phyloP scores from a whole-genome alignment of 257 asterid genomes.

The Striga asiatica region DNA sequence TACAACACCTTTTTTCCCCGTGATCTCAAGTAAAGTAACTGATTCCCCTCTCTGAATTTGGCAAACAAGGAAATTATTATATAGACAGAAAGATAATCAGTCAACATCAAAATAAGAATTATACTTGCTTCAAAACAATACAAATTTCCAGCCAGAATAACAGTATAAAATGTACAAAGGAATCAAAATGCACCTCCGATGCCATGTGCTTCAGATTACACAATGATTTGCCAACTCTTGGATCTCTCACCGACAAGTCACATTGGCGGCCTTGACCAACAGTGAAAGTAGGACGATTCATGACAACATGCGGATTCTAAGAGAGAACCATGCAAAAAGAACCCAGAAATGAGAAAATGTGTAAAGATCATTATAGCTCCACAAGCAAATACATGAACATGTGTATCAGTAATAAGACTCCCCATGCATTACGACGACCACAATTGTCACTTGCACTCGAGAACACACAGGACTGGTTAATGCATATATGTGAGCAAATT shows the following conservation, averaged over 20 bases:
- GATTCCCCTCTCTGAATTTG: slow-evolving; percentile 44
- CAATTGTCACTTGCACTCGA: not conserved
- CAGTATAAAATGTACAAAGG: not conserved
- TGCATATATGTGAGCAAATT: too few species aligned
- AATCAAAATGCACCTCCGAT: slow-evolving; percentile 41
- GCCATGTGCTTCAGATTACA: slow-evolving; percentile 63
- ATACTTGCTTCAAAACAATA: not conserved
- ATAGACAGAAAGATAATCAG: slow-evolving; percentile 15
- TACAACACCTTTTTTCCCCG: slow-evolving; percentile 67
- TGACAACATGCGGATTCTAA: slow-evolving; percentile 67
- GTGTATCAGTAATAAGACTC: not conserved
- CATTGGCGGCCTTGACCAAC: slow-evolving; percentile 46
- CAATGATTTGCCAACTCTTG: slow-evolving; percentile 49
- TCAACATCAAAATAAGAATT: slow-evolving; percentile 8
- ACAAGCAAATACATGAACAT: not conserved
- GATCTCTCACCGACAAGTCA: slow-evolving; percentile 61
- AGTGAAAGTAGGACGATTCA: slow-evolving; percentile 39
- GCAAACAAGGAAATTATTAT: not conserved
- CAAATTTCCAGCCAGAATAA: slow-evolving; percentile 9
- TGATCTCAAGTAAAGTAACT: slow-evolving; percentile 55
- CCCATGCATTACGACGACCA: not conserved
- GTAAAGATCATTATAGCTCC: slow-evolving; percentile 7
- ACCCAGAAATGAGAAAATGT: slow-evolving; percentile 7
- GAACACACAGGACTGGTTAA: not conserved
- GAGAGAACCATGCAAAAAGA: slow-evolving; percentile 12